Evolutionary conservation across 768 basidiomycete genomes (phyloP).

Genomic region (Auricularia cornea): DNA sequence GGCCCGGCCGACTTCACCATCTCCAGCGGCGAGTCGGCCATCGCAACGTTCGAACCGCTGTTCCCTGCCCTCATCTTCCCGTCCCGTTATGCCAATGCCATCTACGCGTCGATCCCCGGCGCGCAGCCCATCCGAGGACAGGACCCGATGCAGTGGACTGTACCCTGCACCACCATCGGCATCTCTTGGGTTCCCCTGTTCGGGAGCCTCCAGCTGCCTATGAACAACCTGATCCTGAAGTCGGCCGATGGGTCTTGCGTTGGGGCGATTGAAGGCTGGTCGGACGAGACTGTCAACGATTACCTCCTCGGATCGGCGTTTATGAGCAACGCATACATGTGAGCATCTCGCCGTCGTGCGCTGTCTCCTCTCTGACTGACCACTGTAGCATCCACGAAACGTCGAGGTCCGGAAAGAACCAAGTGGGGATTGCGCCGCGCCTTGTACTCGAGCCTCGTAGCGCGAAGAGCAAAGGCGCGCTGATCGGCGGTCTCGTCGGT

Average conservation of each 20-base stretch:
- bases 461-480: neutral
- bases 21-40: neutral
- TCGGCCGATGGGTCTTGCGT: neutral
- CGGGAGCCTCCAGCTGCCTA: neutral
- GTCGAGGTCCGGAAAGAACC: neutral
- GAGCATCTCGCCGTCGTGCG: neutral
- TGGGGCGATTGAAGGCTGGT: neutral
- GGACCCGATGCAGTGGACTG: neutral
- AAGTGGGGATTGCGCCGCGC: neutral
- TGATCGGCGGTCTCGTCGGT: neutral
- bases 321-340: neutral
- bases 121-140: neutral
- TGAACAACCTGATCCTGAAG: neutral
- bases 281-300: neutral
- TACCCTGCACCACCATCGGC: neutral
- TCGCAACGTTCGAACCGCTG: neutral
- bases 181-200: neutral
- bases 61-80: neutral
- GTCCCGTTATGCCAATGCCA: neutral
- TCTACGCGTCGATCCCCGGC: neutral
- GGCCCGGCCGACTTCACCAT: neutral
- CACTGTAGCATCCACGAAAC: neutral
- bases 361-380: too few relatives aligned
- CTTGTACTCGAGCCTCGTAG: neutral
- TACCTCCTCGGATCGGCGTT: neutral